Base-by-base conservation (phyloP, 805 yeast genomes). In the Spathaspora girioi region DNA sequence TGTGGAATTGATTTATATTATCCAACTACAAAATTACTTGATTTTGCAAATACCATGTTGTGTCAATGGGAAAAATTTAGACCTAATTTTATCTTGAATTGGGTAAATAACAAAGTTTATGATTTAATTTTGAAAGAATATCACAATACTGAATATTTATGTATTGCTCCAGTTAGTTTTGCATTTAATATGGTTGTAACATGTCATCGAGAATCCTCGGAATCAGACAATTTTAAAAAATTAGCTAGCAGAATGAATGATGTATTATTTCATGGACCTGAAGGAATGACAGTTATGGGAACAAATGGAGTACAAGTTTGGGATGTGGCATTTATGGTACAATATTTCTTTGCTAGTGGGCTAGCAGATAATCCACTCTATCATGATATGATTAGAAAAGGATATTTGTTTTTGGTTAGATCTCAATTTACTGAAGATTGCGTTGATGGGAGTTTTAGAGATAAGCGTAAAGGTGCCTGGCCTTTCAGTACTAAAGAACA, bases 271-370 rank as follows among this genome's bases (percentile, higher is more conserved):
- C 86, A 87, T 70, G 96, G 97, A 0, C 87, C 91, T 0, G 87
- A 87, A 63, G 99, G 99, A 4, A 78, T 94, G 83, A 81, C 93
- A 1, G 87, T 89, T 51, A 89, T 87, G 89, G 99, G 99, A 2
- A 94, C 99, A 0, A 94, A 94, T 67, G 99, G 99, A 20, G 89
- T 89, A 0, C 99, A 94, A 69, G 92, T 87, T 1, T 94, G 99
- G 99, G 99, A 94, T 67, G 84, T 86, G 26, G 92, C 97, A 0
- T 93, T 94, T 71, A 87, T 89, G 50, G 75, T 94, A 23, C 99
- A 94, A 64, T 89, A 89, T 61, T 79, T 82, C 55, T 84, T 89
- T 53, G 73, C 80, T 60, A 88, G 96, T 0, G 97, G 96, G 0
- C 68, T 92, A 35, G 92, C 89, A 2, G 86, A 83, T 27, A 59